phyloP scores from a whole-genome alignment of 2,329 filamentous ascomycete genomes.

The Trichoderma aggressivum region DNA sequence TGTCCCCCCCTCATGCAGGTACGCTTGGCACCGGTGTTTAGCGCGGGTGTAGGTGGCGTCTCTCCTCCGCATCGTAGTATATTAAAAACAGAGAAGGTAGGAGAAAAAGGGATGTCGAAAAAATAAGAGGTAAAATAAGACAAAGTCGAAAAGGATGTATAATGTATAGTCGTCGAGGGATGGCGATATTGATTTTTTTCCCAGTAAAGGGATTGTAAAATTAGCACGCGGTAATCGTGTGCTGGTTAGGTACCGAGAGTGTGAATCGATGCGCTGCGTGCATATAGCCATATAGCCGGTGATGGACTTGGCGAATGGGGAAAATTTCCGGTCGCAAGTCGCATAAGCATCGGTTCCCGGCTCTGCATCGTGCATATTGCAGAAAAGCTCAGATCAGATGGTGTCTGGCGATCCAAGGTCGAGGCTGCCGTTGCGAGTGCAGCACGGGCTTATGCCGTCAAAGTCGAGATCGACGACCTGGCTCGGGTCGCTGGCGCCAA shows the following conservation, averaged over 20 bases:
- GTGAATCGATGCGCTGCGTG: constrained; percentile 1
- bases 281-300: constrained; percentile 6
- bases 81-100: not conserved
- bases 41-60: not conserved
- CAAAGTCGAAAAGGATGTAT: not conserved
- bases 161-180: not conserved
- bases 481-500: constrained; percentile 37
- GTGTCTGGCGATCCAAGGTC: constrained; percentile 26
- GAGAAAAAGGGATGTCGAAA: not conserved
- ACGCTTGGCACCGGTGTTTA: not conserved
- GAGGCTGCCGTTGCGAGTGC: constrained; percentile 39
- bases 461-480: constrained; percentile 36
- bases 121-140: not conserved
- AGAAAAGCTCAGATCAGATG: not conserved
- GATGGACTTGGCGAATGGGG: constrained; percentile 14
- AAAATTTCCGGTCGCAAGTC: constrained; percentile 7
- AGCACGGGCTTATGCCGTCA: constrained; percentile 43
- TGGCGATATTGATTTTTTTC: not conserved
- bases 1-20: constrained; percentile 13
- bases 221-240: not conserved
- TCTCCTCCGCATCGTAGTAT: not conserved
- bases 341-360: constrained; percentile 13
- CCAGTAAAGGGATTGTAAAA: not conserved
- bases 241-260: not conserved
- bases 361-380: not conserved